phyloP scores from a whole-genome alignment of 2,329 filamentous ascomycete species.

The Alternaria burnsii region DNA sequence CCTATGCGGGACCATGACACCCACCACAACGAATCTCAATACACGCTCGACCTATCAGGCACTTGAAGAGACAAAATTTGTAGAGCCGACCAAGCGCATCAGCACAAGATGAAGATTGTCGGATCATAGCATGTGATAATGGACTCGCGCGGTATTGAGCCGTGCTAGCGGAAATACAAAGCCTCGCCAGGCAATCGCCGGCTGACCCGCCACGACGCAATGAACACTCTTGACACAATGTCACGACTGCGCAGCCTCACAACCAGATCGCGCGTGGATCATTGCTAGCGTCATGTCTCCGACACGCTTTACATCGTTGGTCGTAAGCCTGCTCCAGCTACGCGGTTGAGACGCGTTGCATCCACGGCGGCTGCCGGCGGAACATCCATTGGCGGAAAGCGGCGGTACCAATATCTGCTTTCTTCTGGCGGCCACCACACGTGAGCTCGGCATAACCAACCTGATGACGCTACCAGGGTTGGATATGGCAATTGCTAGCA shows the following conservation, averaged over 20 bases:
- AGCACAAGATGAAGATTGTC: not conserved
- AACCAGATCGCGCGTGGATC: not conserved
- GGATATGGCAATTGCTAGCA: conserved; percentile 23
- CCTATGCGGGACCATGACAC: not conserved
- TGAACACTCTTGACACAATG: not conserved
- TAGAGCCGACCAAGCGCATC: not conserved
- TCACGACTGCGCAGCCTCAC: not conserved
- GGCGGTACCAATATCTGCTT: conserved; percentile 22
- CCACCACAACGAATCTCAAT: not conserved
- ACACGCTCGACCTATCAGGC: no score
- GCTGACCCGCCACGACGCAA: not conserved
- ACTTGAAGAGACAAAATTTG: not conserved
- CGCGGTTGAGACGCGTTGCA: not conserved
- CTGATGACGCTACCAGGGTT: conserved; percentile 30
- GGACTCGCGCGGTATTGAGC: not conserved
- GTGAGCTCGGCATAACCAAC: conserved; percentile 40
- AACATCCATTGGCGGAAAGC: conserved; percentile 27
- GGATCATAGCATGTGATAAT: not conserved
- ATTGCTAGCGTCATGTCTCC: no score
- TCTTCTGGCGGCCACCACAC: conserved; percentile 29
- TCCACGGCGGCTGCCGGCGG: conserved; percentile 31
- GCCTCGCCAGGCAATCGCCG: conserved; percentile 1
- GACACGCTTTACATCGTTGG: not conserved
- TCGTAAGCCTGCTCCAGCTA: not conserved
- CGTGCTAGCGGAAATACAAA: not conserved